phyloP scores from a whole-genome alignment of 306 rosid genomes.

The Potentilla sterilis region DNA sequence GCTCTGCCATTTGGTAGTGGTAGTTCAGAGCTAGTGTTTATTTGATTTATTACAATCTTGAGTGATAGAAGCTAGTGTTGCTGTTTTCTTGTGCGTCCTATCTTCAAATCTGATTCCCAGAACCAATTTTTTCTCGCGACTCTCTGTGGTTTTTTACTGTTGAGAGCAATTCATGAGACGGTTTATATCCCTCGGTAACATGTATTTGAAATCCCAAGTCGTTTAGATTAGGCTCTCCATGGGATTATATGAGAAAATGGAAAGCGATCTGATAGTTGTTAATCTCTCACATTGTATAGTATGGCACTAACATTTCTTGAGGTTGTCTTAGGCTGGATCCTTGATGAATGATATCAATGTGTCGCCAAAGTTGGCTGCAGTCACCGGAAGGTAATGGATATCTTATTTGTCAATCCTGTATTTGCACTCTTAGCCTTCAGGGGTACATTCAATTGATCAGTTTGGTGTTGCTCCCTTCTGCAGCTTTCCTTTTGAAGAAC shows the following conservation, averaged over 20 bases:
- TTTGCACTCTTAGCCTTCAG: background rate
- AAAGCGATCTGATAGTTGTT: background rate
- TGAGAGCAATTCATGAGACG: background rate
- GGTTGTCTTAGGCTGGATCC: constrained; percentile 44
- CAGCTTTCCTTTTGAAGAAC: constrained; percentile 70
- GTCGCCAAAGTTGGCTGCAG: constrained; percentile 36
- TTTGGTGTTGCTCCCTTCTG: constrained; percentile 20
- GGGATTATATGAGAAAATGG: background rate
- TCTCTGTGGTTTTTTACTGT: background rate
- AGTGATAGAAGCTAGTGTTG: background rate
- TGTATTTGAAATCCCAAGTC: background rate
- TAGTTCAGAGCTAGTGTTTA: background rate
- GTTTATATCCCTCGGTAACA: background rate
- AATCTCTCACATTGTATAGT: background rate
- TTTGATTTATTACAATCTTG: background rate
- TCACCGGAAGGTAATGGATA: constrained; percentile 50
- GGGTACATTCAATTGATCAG: constrained; percentile 9
- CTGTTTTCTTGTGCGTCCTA: background rate
- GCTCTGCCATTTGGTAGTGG: background rate
- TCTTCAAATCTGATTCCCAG: background rate
- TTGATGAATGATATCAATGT: constrained; percentile 34
- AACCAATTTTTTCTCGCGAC: background rate
- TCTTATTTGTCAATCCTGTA: background rate
- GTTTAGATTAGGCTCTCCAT: background rate
- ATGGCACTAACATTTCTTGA: constrained; percentile 15